Base-by-base conservation (phyloP, 495 filamentous ascomycete species). In the Lophiotrema nucula region DNA sequence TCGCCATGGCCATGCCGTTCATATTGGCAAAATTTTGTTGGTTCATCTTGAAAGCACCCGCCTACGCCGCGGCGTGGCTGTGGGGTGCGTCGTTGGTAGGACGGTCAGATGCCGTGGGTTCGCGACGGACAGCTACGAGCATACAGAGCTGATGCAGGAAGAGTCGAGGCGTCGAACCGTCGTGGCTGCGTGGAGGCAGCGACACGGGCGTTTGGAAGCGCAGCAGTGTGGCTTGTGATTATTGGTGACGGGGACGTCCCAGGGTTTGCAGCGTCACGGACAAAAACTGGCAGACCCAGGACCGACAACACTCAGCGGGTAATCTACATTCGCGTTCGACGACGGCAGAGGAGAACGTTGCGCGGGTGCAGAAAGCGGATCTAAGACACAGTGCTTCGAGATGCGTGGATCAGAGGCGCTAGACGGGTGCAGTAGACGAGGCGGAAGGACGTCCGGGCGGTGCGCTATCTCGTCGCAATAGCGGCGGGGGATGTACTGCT, bases 1-100 rank as follows among this genome's bases (percentile, higher is more conserved):
- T 48, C 46, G 51, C 56, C 39, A 13, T 12, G 37, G 39, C 52
- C n/a, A 25, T 23, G 59, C 56, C 55, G 44, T 61, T 62, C 59
- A 62, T 62, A n/a, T 35, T 48, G 31, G 25, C n/a, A n/a, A n/a
- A n/a, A n/a, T n/a, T n/a, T n/a, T n/a, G n/a, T n/a, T n/a, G n/a
- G n/a, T n/a, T n/a, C n/a, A n/a, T n/a, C n/a, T n/a, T 24, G 47
- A 23, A 8, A 27, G 59, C 21, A 46, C 27, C n/a, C 45, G 54
- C 46, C 54, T 50, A 57, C 43, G 44, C 31, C 54, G 35, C 18
- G 45, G 45, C 47, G 52, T 48, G 37, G 59, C 46, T 56, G 59
- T 42, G 5, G 50, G 51, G 25, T 13, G 44, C 22, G 23, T 28
- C 22, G 37, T 1, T 15, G 58, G 45, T 15, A 33, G 13, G 23